Conservation (phyloP, 495 filamentous ascomycete species). For the Darksidea phi region DNA sequence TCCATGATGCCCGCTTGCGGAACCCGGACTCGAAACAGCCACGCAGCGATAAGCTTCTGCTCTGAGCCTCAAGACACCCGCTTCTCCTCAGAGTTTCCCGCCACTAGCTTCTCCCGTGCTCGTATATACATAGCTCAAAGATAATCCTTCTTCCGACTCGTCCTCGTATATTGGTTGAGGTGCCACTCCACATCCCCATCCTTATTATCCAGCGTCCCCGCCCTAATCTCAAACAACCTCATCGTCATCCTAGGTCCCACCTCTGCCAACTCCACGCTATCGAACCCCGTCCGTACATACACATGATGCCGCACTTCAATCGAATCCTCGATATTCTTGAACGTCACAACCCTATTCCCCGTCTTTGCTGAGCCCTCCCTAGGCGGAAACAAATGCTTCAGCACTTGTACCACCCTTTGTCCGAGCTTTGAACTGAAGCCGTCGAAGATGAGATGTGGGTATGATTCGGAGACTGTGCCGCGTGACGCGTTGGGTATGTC, state of each 20-base stretch:
- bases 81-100: neutral
- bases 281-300: constrained; percentile 78
- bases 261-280: constrained; percentile 84
- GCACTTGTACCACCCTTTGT: constrained; percentile 76
- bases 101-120: neutral
- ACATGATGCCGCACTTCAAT: constrained; percentile 85
- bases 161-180: constrained; percentile 90
- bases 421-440: constrained; percentile 85
- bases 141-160: constrained; percentile 88
- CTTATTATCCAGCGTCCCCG: constrained; percentile 91
- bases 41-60: too few species aligned
- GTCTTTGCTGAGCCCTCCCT: constrained; percentile 74
- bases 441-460: constrained; percentile 94
- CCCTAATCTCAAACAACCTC: constrained; percentile 89
- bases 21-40: too few species aligned
- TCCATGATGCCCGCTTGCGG: too few species aligned
- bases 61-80: neutral
- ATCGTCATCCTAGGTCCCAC: constrained; percentile 97
- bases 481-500: constrained; percentile 86
- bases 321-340: constrained; percentile 90
- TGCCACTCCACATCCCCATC: constrained; percentile 97
- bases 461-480: constrained; percentile 90
- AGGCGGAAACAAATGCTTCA: constrained; percentile 94
- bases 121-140: constrained; percentile 52
- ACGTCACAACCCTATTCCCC: constrained; percentile 87